Evolutionary conservation across 331 rosid genomes (phyloP), one percentile per base, ranked within the genome.

Genomic region (Quercus tomentella): DNA sequence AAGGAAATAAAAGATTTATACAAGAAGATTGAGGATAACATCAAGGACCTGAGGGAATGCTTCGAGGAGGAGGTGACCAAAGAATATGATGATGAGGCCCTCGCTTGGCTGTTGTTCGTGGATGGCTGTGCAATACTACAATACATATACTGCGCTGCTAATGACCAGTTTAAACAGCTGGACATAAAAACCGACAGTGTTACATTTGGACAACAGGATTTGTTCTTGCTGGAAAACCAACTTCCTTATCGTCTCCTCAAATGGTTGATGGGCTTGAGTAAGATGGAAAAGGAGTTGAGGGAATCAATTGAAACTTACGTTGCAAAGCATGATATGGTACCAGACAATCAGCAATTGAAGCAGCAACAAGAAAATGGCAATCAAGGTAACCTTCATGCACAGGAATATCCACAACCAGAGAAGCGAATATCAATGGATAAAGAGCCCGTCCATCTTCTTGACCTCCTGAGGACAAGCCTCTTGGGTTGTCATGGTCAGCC

Each of bases 171-270:
- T 0, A 3, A 2, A 3, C 0, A 0, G 0, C 63, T 37, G 17
- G 4, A 49, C 6, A 71, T 75, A 25, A 75, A 79, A 30, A 54
- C n/a, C 2, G 80, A 78, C 21, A 73, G 70, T 35, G 20, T 74
- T 1, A 54, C 68, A 0, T 78, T 52, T 28, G 57, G 22, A 3
- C 5, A 41, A 5, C 73, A 74, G 2, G 86, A 77, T 26, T 11
- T 77, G n/a, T 82, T 77, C 56, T 54, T 82, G 76, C 75, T 82
- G 4, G 82, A 82, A 75, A 77, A 82, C 16, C 81, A 76, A 37
- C 70, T 81, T 10, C 84, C 84, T 1, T 76, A 57, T 31, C 2
- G 4, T 28, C 56, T 76, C 6, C 78, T 82, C 23, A 8, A 9
- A 45, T 9, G 15, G 52, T 45, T 45, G 52, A 45, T 45, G 52